A percentile compares a stretch with the other conserved stretches of the same genome.
phyloP scores from a whole-genome alignment of 1,284 basidiomycete genomes.

The Chalciporus sp. region DNA sequence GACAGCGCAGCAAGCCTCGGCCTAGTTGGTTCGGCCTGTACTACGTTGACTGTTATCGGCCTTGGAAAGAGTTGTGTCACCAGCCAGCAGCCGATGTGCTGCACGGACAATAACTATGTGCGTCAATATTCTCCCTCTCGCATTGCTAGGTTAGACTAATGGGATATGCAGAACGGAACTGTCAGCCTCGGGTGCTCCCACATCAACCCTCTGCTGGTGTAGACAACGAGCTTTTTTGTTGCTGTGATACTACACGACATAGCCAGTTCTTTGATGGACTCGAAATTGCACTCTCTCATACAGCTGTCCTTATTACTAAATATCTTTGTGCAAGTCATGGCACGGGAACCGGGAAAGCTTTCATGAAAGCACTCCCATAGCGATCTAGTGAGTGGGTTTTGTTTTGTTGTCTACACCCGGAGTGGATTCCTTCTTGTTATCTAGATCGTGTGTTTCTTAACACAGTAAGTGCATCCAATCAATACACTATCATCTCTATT shows the following conservation, averaged over 20 bases:
- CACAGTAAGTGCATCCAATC: too few relatives aligned
- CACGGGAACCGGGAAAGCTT: not conserved
- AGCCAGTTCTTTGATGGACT: not conserved
- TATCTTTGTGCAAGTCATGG: not conserved
- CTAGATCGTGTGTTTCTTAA: not conserved
- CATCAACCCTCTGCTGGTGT: slow-evolving; percentile 7
- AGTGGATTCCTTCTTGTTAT: not conserved
- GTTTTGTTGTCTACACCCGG: not conserved
- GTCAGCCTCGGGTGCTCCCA: slow-evolving; percentile 17
- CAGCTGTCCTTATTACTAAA: not conserved
- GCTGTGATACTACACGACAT: not conserved
- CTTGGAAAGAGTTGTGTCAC: slow-evolving; percentile 17
- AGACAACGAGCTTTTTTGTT: not conserved
- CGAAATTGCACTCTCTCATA: not conserved
- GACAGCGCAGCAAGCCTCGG: slow-evolving; percentile 11
- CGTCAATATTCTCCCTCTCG: not conserved
- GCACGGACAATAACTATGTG: slow-evolving; percentile 18
- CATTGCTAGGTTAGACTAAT: not conserved
- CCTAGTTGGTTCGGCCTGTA: slow-evolving; percentile 16
- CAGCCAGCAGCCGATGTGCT: slow-evolving; percentile 17
- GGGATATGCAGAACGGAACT: slow-evolving; percentile 6
- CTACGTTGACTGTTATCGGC: slow-evolving; percentile 18
- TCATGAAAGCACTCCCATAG: not conserved
- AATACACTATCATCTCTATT: too few relatives aligned
- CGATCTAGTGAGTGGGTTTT: not conserved